Evolutionary conservation across 192 early-diverging fungal genomes (phyloP), one percentile per base, ranked within the genome.

Genomic region (Phlyctochytrium arcticum): DNA sequence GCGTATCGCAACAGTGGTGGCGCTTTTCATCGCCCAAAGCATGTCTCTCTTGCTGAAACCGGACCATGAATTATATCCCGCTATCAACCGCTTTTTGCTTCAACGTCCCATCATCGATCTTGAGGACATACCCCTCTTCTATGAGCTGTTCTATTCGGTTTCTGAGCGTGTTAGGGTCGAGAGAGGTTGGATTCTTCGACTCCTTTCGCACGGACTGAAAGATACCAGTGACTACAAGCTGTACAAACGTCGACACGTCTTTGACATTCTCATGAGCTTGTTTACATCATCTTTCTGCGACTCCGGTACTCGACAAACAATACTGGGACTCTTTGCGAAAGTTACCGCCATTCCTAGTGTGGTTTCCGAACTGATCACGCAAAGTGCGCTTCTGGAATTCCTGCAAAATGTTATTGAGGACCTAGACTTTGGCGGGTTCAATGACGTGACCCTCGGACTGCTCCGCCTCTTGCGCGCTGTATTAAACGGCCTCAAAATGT

Each of bases 121-220:
- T 33, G 19, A 10, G 12, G 90, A 94, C 76, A 76, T 92, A 10
- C 92, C 92, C 4, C 83, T 94, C 80, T 92, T 92, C 66, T 89
- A 91, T 48, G 79, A 69, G 31, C 60, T 94, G 57, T 89, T 94
- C 60, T 84, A 87, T 63, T 88, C 90, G 8, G 73, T 82, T 0
- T 78, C 86, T 3, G 73, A 77, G 0, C 75, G 81, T 24, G 80
- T 75, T 65, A 80, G 85, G 46, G 81, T 81, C 54, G 92, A 94
- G 56, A 73, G 88, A 66, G 72, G 78, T 2, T 94, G 89, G 89
- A 80, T 94, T 44, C 69, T 93, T 5, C 65, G 83, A 30, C 65
- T 92, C 2, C 70, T 92, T 17, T 75, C 77, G 19, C 60, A 72
- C 6, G 88, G 89, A 21, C 47, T 90, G 48, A 79, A 85, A 60